phyloP scores from a whole-genome alignment of 768 basidiomycete species.

The Lactarius deliciosus region DNA sequence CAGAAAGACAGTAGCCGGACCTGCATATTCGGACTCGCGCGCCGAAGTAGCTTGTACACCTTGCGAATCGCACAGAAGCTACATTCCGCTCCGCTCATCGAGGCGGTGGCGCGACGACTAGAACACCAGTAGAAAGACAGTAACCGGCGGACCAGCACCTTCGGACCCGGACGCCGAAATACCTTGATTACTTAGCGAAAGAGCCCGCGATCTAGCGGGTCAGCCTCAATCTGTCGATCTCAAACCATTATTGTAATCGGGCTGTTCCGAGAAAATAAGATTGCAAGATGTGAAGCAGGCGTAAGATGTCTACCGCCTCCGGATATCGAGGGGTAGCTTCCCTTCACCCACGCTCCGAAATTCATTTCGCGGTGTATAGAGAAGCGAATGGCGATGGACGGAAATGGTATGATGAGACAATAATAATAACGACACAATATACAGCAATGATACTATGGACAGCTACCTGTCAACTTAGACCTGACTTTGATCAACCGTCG shows the following conservation, averaged over 20 bases:
- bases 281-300: background rate
- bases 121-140: background rate
- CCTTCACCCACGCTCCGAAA: background rate
- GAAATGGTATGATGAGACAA: background rate
- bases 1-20: background rate
- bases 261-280: background rate
- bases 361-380: background rate
- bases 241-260: background rate
- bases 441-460: background rate
- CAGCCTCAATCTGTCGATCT: background rate
- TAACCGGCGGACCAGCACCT: background rate
- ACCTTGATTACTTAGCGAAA: background rate
- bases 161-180: background rate
- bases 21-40: background rate
- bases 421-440: background rate
- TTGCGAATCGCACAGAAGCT: background rate
- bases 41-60: background rate
- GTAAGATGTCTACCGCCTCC: background rate
- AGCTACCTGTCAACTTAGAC: conserved; percentile 1
- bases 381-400: background rate
- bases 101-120: background rate
- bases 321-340: background rate
- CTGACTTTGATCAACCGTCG: background rate
- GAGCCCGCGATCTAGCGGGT: background rate
- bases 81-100: background rate